A percentile compares a stretch with the other conserved stretches of the same genome.
Evolutionary conservation across 2,329 filamentous ascomycete species (phyloP).

Genomic region (Sporothrix mexicana): DNA sequence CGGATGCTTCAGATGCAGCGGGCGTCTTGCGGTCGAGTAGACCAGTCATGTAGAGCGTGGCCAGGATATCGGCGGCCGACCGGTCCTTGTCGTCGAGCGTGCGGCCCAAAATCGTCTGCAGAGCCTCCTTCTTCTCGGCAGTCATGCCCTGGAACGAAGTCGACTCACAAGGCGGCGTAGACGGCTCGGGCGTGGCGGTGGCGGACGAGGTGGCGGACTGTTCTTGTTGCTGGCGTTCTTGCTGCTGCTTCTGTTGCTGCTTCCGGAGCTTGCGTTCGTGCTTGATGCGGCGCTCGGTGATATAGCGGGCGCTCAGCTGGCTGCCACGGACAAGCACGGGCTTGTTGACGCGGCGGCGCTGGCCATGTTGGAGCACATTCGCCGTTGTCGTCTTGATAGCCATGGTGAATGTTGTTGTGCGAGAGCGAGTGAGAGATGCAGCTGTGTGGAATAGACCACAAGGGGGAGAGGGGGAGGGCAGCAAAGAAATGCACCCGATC

Average conservation of each 20-base stretch:
- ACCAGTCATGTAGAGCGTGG: slow-evolving; percentile 33
- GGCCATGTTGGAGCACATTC: slow-evolving; percentile 26
- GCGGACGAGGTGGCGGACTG: slow-evolving; percentile 6
- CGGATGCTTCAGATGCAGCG: background rate
- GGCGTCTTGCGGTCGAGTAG: slow-evolving; percentile 21
- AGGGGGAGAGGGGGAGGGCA: background rate
- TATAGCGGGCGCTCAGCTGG: slow-evolving; percentile 19
- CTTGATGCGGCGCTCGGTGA: slow-evolving; percentile 13
- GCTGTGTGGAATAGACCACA: background rate
- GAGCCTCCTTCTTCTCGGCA: slow-evolving; percentile 26
- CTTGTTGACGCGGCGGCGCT: slow-evolving; percentile 28
- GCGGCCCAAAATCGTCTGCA: slow-evolving; percentile 27
- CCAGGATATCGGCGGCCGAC: slow-evolving; percentile 34
- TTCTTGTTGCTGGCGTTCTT: slow-evolving; percentile 1
- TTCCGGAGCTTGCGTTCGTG: slow-evolving; percentile 14
- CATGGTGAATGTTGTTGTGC: slow-evolving; percentile 26
- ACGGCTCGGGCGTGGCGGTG: slow-evolving; percentile 14
- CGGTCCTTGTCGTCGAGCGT: slow-evolving; percentile 35
- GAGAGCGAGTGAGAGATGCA: background rate
- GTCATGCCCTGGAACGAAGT: slow-evolving; percentile 19
- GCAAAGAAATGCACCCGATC: background rate
- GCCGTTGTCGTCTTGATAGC: slow-evolving; percentile 31
- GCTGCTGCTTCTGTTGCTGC: slow-evolving; percentile 14
- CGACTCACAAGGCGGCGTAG: slow-evolving; percentile 3
- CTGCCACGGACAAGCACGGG: background rate